These are phyloP conservation scores for Apiospora pterosperma DNA, from an alignment of 2,329 filamentous ascomycete species.

Conservation along the genomic window DNA sequence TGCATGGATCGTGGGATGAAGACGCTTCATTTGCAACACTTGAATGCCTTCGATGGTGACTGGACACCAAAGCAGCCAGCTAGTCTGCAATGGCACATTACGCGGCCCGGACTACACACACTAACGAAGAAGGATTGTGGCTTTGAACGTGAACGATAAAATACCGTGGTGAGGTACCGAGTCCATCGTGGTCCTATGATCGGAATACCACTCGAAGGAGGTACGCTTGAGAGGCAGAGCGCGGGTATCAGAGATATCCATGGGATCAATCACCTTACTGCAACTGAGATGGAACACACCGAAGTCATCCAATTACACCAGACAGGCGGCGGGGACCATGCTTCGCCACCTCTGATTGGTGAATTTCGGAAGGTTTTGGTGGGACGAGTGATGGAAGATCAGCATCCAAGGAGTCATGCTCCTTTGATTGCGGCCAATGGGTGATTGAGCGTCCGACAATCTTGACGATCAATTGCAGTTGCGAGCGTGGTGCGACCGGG, in stretches of 20 bases:
- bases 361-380: neutral
- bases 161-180: neutral
- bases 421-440: neutral
- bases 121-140: too few relatives aligned
- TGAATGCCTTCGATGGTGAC: neutral
- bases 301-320: neutral
- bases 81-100: neutral
- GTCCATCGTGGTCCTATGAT: neutral
- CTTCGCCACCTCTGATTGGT: neutral
- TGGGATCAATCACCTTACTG: too few relatives aligned
- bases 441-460: neutral
- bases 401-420: neutral
- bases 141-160: neutral
- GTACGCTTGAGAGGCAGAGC: too few relatives aligned
- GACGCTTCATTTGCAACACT: neutral
- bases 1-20: neutral
- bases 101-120: neutral
- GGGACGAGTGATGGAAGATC: neutral
- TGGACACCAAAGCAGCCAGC: neutral
- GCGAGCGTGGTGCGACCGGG: neutral
- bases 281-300: neutral
- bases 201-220: too few relatives aligned
- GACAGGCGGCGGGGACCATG: neutral
- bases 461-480: neutral
- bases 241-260: too few relatives aligned